Evolutionary conservation across 1,139 yeast species (phyloP).

Genomic region (Taphrina wiesneri): DNA sequence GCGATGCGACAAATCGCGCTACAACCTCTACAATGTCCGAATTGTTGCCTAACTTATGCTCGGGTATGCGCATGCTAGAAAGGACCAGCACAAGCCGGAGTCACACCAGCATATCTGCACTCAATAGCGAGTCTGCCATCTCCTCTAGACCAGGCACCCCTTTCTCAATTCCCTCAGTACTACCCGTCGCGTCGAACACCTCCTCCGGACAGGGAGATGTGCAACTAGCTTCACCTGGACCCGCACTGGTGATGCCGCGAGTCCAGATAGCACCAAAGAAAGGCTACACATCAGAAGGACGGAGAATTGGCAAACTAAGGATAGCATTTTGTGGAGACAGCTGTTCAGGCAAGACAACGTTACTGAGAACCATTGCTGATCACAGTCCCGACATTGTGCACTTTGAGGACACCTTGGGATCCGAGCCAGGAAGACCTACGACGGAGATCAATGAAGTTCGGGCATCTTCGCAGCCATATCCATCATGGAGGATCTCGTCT

Average conservation of each 20-base stretch:
- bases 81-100: not conserved
- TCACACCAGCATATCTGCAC: not conserved
- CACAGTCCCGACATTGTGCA: slow-evolving; percentile 26
- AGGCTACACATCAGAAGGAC: slow-evolving; percentile 9
- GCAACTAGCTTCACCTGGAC: slow-evolving; percentile 7
- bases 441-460: slow-evolving; percentile 15
- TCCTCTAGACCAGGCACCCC: slow-evolving; percentile 19
- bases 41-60: not conserved
- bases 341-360: slow-evolving; percentile 25
- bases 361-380: slow-evolving; percentile 18
- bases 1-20: not conserved
- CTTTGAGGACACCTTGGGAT: slow-evolving; percentile 6
- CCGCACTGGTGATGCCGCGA: slow-evolving; percentile 23
- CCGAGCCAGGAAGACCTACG: slow-evolving; percentile 24
- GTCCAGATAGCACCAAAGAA: not conserved
- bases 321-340: slow-evolving; percentile 16
- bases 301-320: slow-evolving; percentile 19
- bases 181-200: slow-evolving; percentile 20
- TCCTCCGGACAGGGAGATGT: slow-evolving; percentile 3
- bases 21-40: not conserved
- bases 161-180: slow-evolving; percentile 1
- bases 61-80: not conserved
- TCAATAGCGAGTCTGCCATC: slow-evolving; percentile 4
- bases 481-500: slow-evolving; percentile 11
- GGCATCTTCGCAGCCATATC: slow-evolving; percentile 29